These are phyloP conservation scores for Rubroboletus pulcherrimus DNA, from an alignment of 768 basidiomycete genomes.

Conservation along the genomic window DNA sequence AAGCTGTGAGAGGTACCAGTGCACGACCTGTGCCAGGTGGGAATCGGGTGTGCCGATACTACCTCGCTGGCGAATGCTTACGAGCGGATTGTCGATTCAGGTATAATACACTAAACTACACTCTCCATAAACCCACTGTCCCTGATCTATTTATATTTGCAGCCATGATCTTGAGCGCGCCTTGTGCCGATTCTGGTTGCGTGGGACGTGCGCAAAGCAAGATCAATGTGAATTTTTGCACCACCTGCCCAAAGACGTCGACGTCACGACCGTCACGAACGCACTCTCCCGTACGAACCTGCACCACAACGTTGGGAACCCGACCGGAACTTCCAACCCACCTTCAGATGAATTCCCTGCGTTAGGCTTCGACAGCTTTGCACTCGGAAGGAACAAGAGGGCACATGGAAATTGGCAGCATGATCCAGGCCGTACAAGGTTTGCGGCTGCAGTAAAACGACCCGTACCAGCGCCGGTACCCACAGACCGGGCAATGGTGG, in stretches of 20 bases:
- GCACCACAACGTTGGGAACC: constrained; percentile 38
- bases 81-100: constrained; percentile 97
- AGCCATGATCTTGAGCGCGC: constrained; percentile 96
- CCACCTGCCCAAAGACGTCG: constrained; percentile 82
- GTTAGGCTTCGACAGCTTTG: constrained; percentile 45
- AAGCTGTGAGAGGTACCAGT: constrained; percentile 24
- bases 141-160: constrained; percentile 15
- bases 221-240: constrained; percentile 96
- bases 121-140: neutral
- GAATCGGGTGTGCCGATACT: constrained; percentile 87
- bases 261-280: constrained; percentile 64
- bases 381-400: constrained; percentile 39
- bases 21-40: constrained; percentile 45
- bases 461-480: constrained; percentile 30
- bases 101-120: constrained; percentile 41
- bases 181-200: constrained; percentile 94
- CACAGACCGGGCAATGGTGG: constrained; percentile 39
- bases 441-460: constrained; percentile 88
- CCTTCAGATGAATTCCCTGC: constrained; percentile 67
- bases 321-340: constrained; percentile 31
- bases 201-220: constrained; percentile 95
- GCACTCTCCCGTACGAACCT: constrained; percentile 67
- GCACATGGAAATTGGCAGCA: constrained; percentile 45
- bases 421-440: constrained; percentile 87
- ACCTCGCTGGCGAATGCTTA: constrained; percentile 93